Base-by-base conservation (phyloP, 345 rosid genomes). In the Nasturtium officinale region DNA sequence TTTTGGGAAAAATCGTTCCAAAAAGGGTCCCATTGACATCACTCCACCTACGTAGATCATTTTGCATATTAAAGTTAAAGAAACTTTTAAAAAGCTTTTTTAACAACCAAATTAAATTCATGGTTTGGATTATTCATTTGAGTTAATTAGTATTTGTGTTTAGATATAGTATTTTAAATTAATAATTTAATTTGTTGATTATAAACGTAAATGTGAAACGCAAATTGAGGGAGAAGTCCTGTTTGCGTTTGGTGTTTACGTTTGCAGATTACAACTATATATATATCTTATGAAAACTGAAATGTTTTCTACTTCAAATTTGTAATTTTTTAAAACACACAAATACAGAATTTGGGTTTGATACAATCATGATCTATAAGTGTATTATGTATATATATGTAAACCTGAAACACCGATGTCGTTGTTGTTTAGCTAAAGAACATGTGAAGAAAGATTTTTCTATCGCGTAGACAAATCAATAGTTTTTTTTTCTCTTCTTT, bases 331-430 rank as follows among this genome's bases (percentile, higher is more conserved):
- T 9, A 10, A 9, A 56, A 30, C n/a, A 6, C 26, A 12, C 17
- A 1, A 35, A 21, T 16, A 37, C 29, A 59, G 16, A 13, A 37
- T 7, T 38, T 23, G 13, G 10, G 18, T 42, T 37, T n/a, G 25
- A 73, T 30, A 54, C 45, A 43, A 35, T 62, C n/a, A 23, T n/a
- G 13, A 18, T 16, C 4, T 40, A 16, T 3, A 20, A 37, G 20
- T 11, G 5, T 20, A 26, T 26, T 26, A 26, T 26, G 28, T 26
- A 51, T 11, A 25, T 20, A 21, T 12, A 57, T 7, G 20, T 51
- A 78, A 30, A 90, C 97, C 96, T 72, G 94, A 74, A 66, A 85
- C 86, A 42, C 98, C 98, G 57, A 90, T 85, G 79, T 92, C 8
- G 50, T 35, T 37, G 29, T 71, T 51, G 23, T 25, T 29, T 63